A percentile compares a stretch with the other conserved stretches of the same genome.
These are phyloP conservation scores for Cynanchum wilfordii DNA, from an alignment of 257 asterid genomes.

Conservation along the genomic window DNA sequence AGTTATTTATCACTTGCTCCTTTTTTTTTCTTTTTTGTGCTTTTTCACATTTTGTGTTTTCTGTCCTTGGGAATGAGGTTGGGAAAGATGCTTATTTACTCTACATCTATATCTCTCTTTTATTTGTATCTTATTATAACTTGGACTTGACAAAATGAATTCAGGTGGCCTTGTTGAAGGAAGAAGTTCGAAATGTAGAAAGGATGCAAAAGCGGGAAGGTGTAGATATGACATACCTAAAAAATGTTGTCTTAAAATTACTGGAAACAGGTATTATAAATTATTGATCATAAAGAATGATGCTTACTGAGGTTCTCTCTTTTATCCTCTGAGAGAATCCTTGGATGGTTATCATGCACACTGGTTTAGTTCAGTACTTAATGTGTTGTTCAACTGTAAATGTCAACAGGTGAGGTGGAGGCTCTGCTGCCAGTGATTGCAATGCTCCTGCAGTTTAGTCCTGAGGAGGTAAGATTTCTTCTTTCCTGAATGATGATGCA, in stretches of 20 bases:
- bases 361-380: background rate
- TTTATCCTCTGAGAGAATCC: background rate
- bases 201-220: conserved; percentile 94
- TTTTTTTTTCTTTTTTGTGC: background rate
- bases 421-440: conserved; percentile 92
- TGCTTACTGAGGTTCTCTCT: background rate
- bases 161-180: conserved; percentile 88
- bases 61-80: background rate
- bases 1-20: background rate
- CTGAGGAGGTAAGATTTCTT: conserved; percentile 71
- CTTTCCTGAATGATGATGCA: background rate
- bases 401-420: conserved; percentile 81
- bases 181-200: conserved; percentile 90
- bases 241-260: conserved; percentile 86
- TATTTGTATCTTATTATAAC: background rate
- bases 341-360: background rate
- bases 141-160: conserved; percentile 26
- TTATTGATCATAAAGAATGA: background rate
- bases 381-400: conserved; percentile 10
- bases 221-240: conserved; percentile 94
- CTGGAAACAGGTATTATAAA: conserved; percentile 72
- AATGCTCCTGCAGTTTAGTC: conserved; percentile 98
- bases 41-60: background rate
- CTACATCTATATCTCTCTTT: background rate
- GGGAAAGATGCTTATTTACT: background rate